phyloP scores from a whole-genome alignment of 768 basidiomycete species.

The Rhodocollybia butyracea region DNA sequence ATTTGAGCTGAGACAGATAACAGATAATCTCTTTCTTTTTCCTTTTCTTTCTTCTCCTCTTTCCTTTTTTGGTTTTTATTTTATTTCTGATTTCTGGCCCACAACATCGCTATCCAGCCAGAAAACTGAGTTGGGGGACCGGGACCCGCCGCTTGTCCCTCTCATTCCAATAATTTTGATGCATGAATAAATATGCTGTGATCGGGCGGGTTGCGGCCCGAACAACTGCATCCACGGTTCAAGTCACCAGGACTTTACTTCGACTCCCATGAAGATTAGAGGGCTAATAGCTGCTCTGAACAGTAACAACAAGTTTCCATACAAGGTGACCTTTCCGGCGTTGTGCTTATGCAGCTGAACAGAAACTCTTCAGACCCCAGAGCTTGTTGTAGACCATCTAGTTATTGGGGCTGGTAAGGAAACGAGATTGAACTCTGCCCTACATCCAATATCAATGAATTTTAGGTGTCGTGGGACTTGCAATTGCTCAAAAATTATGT shows the following conservation, averaged over 20 bases:
- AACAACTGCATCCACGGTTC: no score
- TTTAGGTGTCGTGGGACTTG: conserved; percentile 82
- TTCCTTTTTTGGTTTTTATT: no score
- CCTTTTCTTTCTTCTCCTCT: no score
- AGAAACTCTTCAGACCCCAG: conserved; percentile 37
- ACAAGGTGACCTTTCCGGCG: conserved; percentile 43
- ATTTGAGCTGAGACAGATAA: no score
- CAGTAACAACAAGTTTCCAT: conserved; percentile 51
- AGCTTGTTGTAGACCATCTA: conserved; percentile 74
- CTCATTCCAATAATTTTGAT: no score
- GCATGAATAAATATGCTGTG: no score
- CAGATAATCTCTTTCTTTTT: no score
- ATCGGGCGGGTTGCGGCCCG: background rate
- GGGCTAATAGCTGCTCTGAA: conserved; percentile 63
- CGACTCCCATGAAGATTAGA: conserved; percentile 31
- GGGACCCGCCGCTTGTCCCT: no score
- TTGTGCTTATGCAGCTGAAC: background rate
- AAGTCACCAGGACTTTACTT: no score
- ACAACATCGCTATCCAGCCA: no score
- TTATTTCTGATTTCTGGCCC: no score
- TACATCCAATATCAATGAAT: background rate
- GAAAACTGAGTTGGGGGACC: no score
- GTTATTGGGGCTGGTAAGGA: conserved; percentile 81
- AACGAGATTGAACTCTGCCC: background rate
- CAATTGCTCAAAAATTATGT: conserved; percentile 74